Conservation (phyloP, 176 grass and related monocot species). For the Cenchrus purpureus region DNA sequence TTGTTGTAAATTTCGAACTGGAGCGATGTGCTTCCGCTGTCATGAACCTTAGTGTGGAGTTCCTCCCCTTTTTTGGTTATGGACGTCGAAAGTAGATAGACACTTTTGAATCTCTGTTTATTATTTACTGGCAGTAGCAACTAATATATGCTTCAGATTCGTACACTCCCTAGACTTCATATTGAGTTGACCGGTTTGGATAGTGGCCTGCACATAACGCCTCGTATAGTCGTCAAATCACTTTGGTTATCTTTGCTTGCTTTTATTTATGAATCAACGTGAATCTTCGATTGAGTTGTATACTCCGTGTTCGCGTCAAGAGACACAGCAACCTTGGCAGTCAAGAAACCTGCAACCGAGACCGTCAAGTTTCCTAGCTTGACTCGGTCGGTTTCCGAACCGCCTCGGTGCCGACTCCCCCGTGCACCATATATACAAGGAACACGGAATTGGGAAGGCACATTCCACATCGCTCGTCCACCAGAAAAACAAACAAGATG, state of each 20-base stretch:
- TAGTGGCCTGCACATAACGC: neutral
- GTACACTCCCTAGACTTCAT: neutral
- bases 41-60: neutral
- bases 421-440: neutral
- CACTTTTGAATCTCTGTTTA: conserved; percentile 12
- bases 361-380: neutral
- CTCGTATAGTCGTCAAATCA: neutral
- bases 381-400: conserved; percentile 1
- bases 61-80: neutral
- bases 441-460: neutral
- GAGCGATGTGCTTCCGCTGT: conserved; percentile 10
- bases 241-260: no score
- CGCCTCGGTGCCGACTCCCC: neutral
- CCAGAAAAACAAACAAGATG: neutral
- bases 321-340: neutral
- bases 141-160: neutral
- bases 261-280: neutral
- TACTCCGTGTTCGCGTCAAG: neutral
- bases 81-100: conserved; percentile 11
- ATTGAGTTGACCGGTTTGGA: neutral
- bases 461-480: neutral
- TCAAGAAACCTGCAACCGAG: neutral
- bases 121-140: neutral
- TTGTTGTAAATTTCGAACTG: conserved; percentile 35
- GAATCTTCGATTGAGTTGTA: neutral